Base-by-base conservation (phyloP, 768 basidiomycete species). In the Lactarius akahatsu region DNA sequence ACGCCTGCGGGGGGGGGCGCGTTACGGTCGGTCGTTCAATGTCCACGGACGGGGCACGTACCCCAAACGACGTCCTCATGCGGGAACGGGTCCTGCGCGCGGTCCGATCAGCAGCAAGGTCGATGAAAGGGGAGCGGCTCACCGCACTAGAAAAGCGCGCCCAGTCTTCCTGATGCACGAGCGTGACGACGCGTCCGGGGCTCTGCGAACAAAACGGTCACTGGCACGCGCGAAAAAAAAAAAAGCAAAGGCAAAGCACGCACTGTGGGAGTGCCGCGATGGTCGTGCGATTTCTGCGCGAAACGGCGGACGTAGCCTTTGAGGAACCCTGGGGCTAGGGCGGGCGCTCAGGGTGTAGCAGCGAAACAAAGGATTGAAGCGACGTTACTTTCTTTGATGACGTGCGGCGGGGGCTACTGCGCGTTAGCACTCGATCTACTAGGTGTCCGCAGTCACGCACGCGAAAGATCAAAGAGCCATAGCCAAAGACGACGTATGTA, bases 381-480 rank as follows among this genome's bases (percentile, higher is more conserved):
- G 38, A 70, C 74, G 71, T 40, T 65, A 91, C 93, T 85, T 82
- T 89, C 80, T 1, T 80, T 78, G 28, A 89, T 78, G 40, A 89
- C 85, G 72, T 94, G 90, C 3, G 92, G 92, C 16, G 92, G 92
- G 36, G 92, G 92, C 94, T 96, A 52, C 43, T 43, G 38, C 11
- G 5, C 34, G 59, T 40, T 38, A 20, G 15, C 28, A 57, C 15
- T 28, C 16, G 28, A 18, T 30, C 30, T 26, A 57, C 41, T n/a
- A 8, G 40, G 11, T 4, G 63, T 23, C 64, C 0, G 59, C 61
- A 3, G 41, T 64, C 30, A 58, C 74, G 64, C 72, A 89, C 94
- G 84, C 94, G 96, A 83, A 91, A 96, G 64, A 96, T 95, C 47
- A 97, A 82, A 7, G 92, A 94, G 13, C 94, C 94, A 71, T 97